phyloP scores from a whole-genome alignment of 345 rosid genomes.

The Salix koriyanagi region DNA sequence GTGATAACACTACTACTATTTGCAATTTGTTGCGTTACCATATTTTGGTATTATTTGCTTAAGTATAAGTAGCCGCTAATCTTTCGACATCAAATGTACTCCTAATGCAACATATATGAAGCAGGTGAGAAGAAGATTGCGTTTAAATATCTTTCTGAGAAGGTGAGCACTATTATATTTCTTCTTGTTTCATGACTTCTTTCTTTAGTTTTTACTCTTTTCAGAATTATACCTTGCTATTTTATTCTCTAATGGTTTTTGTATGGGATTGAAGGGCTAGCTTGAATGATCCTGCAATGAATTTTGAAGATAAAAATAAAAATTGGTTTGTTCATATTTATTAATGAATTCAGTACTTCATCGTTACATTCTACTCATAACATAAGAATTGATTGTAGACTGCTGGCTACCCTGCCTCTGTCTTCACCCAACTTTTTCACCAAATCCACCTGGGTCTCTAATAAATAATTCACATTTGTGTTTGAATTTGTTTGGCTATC shows the following conservation, averaged over 20 bases:
- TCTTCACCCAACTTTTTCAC: background rate
- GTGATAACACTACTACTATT: constrained; percentile 26
- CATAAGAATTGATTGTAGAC: background rate
- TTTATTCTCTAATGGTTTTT: background rate
- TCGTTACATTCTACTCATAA: background rate
- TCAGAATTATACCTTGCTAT: background rate
- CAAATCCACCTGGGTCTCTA: background rate
- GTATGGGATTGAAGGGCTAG: background rate
- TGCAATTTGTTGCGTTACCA: background rate
- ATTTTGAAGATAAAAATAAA: background rate
- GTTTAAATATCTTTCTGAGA: constrained; percentile 78
- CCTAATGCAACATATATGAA: constrained; percentile 93
- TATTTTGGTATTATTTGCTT: background rate
- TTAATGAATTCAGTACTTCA: background rate
- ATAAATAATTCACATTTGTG: background rate
- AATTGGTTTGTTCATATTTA: background rate
- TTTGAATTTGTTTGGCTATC: background rate
- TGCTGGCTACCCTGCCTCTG: background rate
- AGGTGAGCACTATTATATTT: constrained; percentile 36
- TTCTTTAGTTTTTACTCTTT: background rate
- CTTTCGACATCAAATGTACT: constrained; percentile 55
- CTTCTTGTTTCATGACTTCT: background rate
- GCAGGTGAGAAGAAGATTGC: constrained; percentile 86
- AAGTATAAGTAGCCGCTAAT: background rate
- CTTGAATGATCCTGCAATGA: background rate